phyloP scores from a whole-genome alignment of 305 asterid genomes.

The Solanum aculeatissimum region DNA sequence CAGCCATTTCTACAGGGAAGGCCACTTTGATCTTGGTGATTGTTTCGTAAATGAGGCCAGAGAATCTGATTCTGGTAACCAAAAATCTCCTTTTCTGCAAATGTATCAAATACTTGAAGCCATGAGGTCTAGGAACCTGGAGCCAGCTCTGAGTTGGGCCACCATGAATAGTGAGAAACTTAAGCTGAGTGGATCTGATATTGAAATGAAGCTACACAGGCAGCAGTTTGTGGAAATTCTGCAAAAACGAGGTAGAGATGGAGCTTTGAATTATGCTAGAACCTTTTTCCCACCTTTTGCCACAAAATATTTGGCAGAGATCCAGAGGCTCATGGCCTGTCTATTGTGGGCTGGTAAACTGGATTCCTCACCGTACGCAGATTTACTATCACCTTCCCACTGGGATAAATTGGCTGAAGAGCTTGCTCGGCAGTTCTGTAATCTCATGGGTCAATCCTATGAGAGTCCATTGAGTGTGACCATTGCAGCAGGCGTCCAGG shows the following conservation, averaged over 20 bases:
- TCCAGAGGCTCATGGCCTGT: constrained; percentile 79
- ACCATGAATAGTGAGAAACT: constrained; percentile 45
- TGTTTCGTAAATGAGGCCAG: constrained; percentile 41
- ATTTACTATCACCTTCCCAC: constrained; percentile 44
- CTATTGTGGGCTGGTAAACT: constrained; percentile 67
- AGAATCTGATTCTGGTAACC: constrained; percentile 40
- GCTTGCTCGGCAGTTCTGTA: constrained; percentile 60
- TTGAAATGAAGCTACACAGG: constrained; percentile 72
- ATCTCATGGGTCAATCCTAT: constrained; percentile 61
- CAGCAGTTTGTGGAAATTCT: constrained; percentile 70
- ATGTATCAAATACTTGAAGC: constrained; percentile 74
- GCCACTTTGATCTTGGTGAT: constrained; percentile 78
- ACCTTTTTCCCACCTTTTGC: constrained; percentile 53
- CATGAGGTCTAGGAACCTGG: constrained; percentile 53
- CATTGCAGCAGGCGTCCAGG: constrained; percentile 77
- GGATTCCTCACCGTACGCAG: constrained; percentile 72
- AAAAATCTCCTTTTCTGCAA: constrained; percentile 50
- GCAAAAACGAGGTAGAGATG: constrained; percentile 58
- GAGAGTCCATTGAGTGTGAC: constrained; percentile 73
- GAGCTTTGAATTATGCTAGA: constrained; percentile 62
- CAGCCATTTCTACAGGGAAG: constrained; percentile 77
- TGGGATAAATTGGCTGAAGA: constrained; percentile 76
- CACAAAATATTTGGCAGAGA: constrained; percentile 47
- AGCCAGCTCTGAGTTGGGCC: constrained; percentile 83
- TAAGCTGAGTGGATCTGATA: constrained; percentile 45